Percentiles rank a stretch among this genome's conserved stretches.
These are phyloP conservation scores for Ramichloridium luteum DNA, from an alignment of 2,329 filamentous ascomycete genomes.

Conservation along the genomic window DNA sequence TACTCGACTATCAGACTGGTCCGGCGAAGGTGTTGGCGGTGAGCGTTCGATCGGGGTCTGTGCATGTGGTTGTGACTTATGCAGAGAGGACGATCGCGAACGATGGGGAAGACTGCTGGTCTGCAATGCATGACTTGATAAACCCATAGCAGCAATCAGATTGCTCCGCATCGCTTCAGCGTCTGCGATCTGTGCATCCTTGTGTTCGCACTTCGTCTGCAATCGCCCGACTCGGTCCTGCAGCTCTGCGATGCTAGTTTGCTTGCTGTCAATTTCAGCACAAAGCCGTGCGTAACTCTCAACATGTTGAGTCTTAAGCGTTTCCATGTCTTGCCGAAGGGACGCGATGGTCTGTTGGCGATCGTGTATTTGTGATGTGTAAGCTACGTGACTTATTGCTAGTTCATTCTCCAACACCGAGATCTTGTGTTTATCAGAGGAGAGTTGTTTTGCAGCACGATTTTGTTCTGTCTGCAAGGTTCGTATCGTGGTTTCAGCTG, in stretches of 20 bases:
- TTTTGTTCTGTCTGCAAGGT: neutral
- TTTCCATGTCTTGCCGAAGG: slow-evolving; percentile 3
- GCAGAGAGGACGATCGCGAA: slow-evolving; percentile 6
- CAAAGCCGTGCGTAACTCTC: neutral
- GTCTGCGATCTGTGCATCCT: slow-evolving; percentile 27
- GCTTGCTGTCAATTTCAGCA: slow-evolving; percentile 6
- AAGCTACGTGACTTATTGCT: neutral
- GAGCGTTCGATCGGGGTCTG: neutral
- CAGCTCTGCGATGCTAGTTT: slow-evolving; percentile 13
- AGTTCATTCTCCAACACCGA: neutral
- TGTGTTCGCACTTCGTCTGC: slow-evolving; percentile 22
- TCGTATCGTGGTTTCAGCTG: neutral
- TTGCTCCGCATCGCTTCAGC: slow-evolving; percentile 27
- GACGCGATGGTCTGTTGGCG: neutral
- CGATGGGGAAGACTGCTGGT: slow-evolving; percentile 12
- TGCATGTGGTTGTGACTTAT: neutral
- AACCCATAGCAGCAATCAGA: slow-evolving; percentile 27
- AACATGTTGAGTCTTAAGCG: neutral
- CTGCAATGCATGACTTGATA: slow-evolving; percentile 10
- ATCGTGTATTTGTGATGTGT: neutral
- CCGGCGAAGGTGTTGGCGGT: slow-evolving; percentile 1
- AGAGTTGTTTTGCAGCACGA: neutral
- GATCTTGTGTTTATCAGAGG: neutral
- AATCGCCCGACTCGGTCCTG: slow-evolving; percentile 21
- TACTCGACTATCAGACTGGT: too few relatives aligned